Evolutionary conservation across 2,329 filamentous ascomycete species (phyloP).

Genomic region (Fusarium luffae): DNA sequence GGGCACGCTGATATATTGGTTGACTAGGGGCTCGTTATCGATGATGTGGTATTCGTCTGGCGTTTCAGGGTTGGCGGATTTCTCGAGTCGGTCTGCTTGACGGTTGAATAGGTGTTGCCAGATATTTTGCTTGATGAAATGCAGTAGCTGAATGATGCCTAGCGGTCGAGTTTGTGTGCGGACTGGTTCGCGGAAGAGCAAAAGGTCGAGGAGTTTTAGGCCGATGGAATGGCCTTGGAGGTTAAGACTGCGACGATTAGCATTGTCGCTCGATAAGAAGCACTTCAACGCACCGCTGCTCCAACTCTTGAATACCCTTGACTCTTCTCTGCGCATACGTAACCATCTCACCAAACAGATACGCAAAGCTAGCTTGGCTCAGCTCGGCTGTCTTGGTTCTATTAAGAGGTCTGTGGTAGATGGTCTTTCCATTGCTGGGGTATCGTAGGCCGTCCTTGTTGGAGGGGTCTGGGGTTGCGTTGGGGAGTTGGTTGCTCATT

Average conservation of each 20-base stretch:
- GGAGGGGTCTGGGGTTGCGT: slow-evolving; percentile 52
- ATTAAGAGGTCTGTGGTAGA: slow-evolving; percentile 96
- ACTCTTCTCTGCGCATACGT: slow-evolving; percentile 91
- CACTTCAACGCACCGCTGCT: slow-evolving; percentile 74
- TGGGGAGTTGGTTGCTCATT: slow-evolving; percentile 63
- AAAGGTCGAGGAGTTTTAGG: slow-evolving; percentile 92
- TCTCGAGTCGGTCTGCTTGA: slow-evolving; percentile 92
- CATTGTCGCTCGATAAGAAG: not conserved
- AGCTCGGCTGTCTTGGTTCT: slow-evolving; percentile 88
- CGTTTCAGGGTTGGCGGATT: slow-evolving; percentile 81
- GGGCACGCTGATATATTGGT: slow-evolving; percentile 91
- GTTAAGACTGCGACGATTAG: slow-evolving; percentile 72
- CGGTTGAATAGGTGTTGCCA: slow-evolving; percentile 94
- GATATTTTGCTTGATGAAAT: slow-evolving; percentile 92
- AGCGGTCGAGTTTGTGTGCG: slow-evolving; percentile 81
- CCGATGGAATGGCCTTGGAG: slow-evolving; percentile 93
- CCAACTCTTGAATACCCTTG: slow-evolving; percentile 91
- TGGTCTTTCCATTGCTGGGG: slow-evolving; percentile 93
- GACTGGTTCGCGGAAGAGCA: slow-evolving; percentile 83
- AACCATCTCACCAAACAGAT: slow-evolving; percentile 96
- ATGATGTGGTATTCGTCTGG: slow-evolving; percentile 99
- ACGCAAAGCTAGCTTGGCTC: slow-evolving; percentile 93
- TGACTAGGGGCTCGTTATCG: slow-evolving; percentile 97
- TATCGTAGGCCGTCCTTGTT: slow-evolving; percentile 77
- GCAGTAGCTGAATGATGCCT: slow-evolving; percentile 88